These are phyloP conservation scores for Coemansia sp. DNA, from an alignment of 192 early-diverging fungal genomes.

Conservation along the genomic window DNA sequence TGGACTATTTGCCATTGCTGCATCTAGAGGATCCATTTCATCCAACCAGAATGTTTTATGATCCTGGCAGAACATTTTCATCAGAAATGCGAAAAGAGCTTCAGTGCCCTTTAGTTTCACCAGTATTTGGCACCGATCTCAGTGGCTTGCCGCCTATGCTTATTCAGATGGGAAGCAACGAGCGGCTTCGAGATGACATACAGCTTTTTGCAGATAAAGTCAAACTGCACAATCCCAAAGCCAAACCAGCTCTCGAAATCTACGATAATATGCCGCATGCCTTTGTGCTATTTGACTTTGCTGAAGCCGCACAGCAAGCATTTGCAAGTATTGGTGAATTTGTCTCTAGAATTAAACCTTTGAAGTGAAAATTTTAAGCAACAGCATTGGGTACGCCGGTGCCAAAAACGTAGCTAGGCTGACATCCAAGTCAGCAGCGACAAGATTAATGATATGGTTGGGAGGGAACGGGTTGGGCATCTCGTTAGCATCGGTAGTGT, in stretches of 20 bases:
- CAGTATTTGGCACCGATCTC: constrained; percentile 30
- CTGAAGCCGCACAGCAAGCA: constrained; percentile 23
- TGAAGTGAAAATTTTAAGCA: constrained; percentile 50
- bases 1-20: constrained; percentile 34
- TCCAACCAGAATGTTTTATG: constrained; percentile 47
- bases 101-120: constrained; percentile 42
- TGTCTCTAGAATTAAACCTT: background rate
- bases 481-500: background rate
- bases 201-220: constrained; percentile 19
- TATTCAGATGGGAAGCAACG: constrained; percentile 40
- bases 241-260: constrained; percentile 9
- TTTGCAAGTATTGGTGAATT: constrained; percentile 30
- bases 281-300: constrained; percentile 43
- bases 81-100: constrained; percentile 31
- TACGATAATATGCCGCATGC: constrained; percentile 48
- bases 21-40: constrained; percentile 35
- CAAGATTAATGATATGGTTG: constrained; percentile 48
- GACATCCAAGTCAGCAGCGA: constrained; percentile 37
- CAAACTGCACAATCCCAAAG: constrained; percentile 8
- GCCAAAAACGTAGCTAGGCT: constrained; percentile 43
- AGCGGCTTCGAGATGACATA: constrained; percentile 47
- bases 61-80: constrained; percentile 19
- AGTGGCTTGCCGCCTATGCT: constrained; percentile 41
- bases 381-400: constrained; percentile 47
- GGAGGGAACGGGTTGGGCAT: constrained; percentile 44